A percentile compares a stretch with the other conserved stretches of the same genome.
phyloP scores from a whole-genome alignment of 768 basidiomycete genomes.

The Pisolithus sp. region DNA sequence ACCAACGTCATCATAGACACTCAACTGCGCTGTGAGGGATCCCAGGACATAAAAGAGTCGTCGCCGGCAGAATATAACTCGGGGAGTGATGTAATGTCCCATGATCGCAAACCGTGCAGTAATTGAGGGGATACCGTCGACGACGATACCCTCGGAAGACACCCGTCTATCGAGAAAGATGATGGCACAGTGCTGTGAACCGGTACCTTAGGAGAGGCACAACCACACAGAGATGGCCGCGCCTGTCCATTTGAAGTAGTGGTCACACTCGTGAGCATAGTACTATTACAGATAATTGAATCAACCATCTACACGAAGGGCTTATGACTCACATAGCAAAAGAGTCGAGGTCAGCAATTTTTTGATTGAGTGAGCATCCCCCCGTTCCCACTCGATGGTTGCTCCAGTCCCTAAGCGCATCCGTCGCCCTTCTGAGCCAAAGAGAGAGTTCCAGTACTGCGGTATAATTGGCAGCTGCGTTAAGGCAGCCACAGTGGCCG shows the following conservation, averaged over 20 bases:
- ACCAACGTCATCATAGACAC: neutral
- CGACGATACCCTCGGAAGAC: constrained; percentile 14
- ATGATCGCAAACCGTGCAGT: constrained; percentile 12
- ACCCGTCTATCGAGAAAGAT: constrained; percentile 6
- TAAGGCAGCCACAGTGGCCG: constrained; percentile 52
- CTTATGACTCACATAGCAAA: constrained; percentile 43
- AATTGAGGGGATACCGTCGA: constrained; percentile 16
- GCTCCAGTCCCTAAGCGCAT: constrained; percentile 44
- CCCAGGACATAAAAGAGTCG: constrained; percentile 60
- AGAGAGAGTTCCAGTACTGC: constrained; percentile 62
- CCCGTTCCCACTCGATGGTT: constrained; percentile 27
- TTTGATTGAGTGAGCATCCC: constrained; percentile 35
- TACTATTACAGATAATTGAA: constrained; percentile 26
- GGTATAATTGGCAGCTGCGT: constrained; percentile 47
- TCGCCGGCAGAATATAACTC: constrained; percentile 37
- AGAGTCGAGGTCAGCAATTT: constrained; percentile 44
- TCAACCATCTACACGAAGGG: neutral
- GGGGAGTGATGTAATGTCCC: constrained; percentile 14
- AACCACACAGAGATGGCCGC: constrained; percentile 7
- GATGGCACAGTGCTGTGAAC: constrained; percentile 1
- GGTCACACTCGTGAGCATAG: constrained; percentile 33
- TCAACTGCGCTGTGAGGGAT: constrained; percentile 37
- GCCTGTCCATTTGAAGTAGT: constrained; percentile 22
- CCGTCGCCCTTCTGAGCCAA: constrained; percentile 53
- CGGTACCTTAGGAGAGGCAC: constrained; percentile 8